A percentile compares a stretch with the other conserved stretches of the same genome.
Conservation (phyloP, 1,139 yeast genomes). For the Maudiozyma humilis region DNA sequence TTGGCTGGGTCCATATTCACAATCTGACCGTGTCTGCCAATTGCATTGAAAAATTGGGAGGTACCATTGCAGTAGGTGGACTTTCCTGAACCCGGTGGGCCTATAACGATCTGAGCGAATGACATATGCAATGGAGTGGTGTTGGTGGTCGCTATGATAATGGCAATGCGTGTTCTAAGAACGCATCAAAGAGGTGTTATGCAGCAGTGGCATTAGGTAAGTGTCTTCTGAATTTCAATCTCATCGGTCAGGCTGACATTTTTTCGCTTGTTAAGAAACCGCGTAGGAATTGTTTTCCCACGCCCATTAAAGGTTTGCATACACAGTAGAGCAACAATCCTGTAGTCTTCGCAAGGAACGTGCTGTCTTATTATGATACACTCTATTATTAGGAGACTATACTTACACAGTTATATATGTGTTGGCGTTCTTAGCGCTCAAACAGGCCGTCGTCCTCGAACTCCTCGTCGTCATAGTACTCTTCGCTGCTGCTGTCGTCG, state of each 20-base stretch:
- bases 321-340: too few relatives aligned
- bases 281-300: not conserved
- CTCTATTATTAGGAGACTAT: not conserved
- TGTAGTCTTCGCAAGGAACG: too few relatives aligned
- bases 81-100: conserved; percentile 98
- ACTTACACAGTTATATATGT: not conserved
- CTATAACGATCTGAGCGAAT: conserved; percentile 89
- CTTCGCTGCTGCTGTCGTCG: conserved; percentile 32
- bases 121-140: conserved; percentile 33
- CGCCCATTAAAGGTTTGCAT: too few relatives aligned
- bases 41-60: conserved; percentile 84
- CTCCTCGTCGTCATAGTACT: conserved; percentile 41
- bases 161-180: too few relatives aligned
- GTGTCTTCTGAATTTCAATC: not conserved
- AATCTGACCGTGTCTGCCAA: conserved; percentile 78
- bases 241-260: not conserved
- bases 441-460: conserved; percentile 36
- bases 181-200: too few relatives aligned
- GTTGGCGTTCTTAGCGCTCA: conserved; percentile 34
- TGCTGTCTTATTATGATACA: not conserved
- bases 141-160: not conserved
- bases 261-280: not conserved
- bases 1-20: conserved; percentile 94
- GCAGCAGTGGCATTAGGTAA: not conserved
- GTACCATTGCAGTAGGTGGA: conserved; percentile 91